phyloP scores from a whole-genome alignment of 495 filamentous ascomycete genomes.

The Penicillium odoratum region DNA sequence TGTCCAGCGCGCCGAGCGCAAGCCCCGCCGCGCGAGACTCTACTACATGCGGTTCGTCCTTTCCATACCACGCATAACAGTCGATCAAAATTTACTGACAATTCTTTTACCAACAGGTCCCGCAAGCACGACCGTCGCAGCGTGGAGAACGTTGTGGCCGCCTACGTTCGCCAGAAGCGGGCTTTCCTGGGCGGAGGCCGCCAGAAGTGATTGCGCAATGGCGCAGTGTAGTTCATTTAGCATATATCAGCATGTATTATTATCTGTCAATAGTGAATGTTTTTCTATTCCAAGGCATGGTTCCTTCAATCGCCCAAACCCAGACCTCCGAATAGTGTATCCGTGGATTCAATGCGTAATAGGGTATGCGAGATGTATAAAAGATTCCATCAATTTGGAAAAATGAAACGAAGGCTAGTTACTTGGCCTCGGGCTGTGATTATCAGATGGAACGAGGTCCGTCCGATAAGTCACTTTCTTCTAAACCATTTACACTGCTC shows the following conservation, averaged over 20 bases:
- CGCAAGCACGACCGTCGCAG: constrained; percentile 67
- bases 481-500: too few relatives aligned
- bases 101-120: constrained; percentile 40
- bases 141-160: constrained; percentile 69
- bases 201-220: constrained; percentile 19
- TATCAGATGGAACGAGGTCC: too few relatives aligned
- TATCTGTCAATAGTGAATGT: constrained; percentile 36
- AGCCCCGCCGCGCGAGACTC: constrained; percentile 83
- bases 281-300: constrained; percentile 3
- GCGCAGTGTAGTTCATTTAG: constrained; percentile 18
- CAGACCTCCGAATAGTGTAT: too few relatives aligned
- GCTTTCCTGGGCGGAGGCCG: constrained; percentile 42
- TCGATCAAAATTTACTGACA: constrained; percentile 16
- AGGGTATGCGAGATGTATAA: too few relatives aligned
- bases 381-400: too few relatives aligned
- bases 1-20: constrained; percentile 79
- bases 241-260: constrained; percentile 42
- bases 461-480: too few relatives aligned
- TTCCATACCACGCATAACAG: constrained; percentile 27
- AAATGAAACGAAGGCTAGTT: too few relatives aligned
- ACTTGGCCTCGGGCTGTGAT: too few relatives aligned
- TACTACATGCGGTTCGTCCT: constrained; percentile 82
- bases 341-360: too few relatives aligned
- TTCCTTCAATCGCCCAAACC: background rate
- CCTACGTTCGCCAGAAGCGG: constrained; percentile 63